phyloP scores from a whole-genome alignment of 441 rosid genomes.

The Hura crepitans region DNA sequence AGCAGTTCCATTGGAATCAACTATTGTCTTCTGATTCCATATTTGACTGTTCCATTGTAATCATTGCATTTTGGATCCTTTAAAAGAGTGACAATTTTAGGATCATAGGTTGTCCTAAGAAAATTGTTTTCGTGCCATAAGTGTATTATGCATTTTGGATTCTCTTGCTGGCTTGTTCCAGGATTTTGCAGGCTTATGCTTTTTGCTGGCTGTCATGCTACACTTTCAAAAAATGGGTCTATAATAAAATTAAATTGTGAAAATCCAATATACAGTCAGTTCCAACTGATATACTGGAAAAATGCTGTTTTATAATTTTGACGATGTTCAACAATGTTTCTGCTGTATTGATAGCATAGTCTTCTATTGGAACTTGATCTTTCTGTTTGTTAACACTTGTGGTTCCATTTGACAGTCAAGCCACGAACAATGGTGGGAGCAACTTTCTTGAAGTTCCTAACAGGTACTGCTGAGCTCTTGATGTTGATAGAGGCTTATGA shows the following conservation, averaged over 20 bases:
- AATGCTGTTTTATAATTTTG: too few relatives aligned
- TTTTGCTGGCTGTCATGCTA: neutral
- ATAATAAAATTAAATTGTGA: neutral
- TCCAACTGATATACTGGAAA: too few relatives aligned
- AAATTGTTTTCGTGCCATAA: neutral
- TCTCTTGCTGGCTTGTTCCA: neutral
- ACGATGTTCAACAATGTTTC: neutral
- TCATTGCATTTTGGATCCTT: neutral
- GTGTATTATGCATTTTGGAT: neutral
- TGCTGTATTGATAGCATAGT: neutral
- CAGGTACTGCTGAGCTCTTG: conserved; percentile 47
- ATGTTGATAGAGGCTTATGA: neutral
- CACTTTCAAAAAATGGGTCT: neutral
- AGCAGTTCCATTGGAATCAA: neutral
- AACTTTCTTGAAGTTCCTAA: conserved; percentile 71
- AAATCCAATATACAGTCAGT: neutral
- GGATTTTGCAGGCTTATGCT: neutral
- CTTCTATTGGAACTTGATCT: neutral
- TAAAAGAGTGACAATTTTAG: neutral
- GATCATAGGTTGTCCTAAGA: neutral
- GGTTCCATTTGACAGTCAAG: conserved; percentile 50
- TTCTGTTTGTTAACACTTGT: conserved; percentile 2
- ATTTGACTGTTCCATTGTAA: neutral
- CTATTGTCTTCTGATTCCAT: neutral
- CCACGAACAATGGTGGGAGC: conserved; percentile 76